Percentiles rank a stretch among this genome's conserved stretches.
Conservation (phyloP, 257 asterid genomes). For the Solanum piurae region DNA sequence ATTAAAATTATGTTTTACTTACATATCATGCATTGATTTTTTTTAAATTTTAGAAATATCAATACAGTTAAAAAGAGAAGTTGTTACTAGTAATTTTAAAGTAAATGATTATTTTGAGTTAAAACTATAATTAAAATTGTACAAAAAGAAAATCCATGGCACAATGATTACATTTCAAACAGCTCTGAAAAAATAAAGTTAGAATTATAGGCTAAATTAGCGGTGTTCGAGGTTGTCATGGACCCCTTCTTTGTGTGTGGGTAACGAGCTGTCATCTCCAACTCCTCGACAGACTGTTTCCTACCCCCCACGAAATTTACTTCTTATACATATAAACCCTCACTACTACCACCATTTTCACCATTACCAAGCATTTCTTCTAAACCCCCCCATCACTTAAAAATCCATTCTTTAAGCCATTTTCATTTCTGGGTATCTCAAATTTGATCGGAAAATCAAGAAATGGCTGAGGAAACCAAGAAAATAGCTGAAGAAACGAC, state of each 20-base stretch:
- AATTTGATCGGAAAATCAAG: neutral
- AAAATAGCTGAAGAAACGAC: constrained; percentile 37
- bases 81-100: neutral
- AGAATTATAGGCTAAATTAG: constrained; percentile 1
- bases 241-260: neutral
- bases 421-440: neutral
- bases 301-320: neutral
- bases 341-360: neutral
- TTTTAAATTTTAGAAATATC: neutral
- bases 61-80: neutral
- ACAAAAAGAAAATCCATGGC: neutral
- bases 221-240: constrained; percentile 1
- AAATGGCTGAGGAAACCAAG: constrained; percentile 80
- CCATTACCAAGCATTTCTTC: neutral
- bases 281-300: neutral
- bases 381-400: neutral
- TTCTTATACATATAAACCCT: neutral
- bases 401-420: neutral
- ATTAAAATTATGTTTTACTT: too few species aligned
- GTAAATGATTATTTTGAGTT: neutral
- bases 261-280: neutral
- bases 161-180: neutral
- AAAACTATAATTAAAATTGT: neutral
- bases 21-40: neutral
- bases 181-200: neutral